These are phyloP conservation scores for Bimuria novae-zelandiae DNA, from an alignment of 2,329 filamentous ascomycete species.

Conservation along the genomic window DNA sequence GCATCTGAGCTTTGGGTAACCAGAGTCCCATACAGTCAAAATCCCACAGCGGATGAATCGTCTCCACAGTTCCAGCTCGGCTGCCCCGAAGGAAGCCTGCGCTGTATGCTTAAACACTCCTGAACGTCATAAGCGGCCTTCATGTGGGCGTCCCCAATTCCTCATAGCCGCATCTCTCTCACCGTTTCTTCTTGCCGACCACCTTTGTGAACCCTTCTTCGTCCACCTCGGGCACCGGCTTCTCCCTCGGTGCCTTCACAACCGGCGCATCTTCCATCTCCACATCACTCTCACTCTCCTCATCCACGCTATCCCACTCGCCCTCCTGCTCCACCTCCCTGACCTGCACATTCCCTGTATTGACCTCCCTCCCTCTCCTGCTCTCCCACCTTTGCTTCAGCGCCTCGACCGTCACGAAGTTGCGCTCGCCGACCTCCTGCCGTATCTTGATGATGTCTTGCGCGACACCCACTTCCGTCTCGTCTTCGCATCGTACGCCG, in stretches of 20 bases:
- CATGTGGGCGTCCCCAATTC: background rate
- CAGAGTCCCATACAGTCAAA: too few species aligned
- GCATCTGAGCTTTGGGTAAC: too few species aligned
- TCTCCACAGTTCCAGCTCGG: too few species aligned
- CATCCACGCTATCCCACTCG: slow-evolving; percentile 51
- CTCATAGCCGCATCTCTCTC: slow-evolving; percentile 12
- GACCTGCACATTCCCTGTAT: slow-evolving; percentile 49
- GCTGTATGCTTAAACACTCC: background rate
- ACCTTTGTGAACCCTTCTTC: slow-evolving; percentile 51
- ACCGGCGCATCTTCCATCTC: slow-evolving; percentile 45
- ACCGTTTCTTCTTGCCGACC: slow-evolving; percentile 46
- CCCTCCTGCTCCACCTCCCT: slow-evolving; percentile 62
- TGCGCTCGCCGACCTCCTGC: slow-evolving; percentile 66
- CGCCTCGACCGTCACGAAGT: slow-evolving; percentile 66
- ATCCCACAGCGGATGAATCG: too few species aligned
- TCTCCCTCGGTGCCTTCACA: slow-evolving; percentile 38
- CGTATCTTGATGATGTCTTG: slow-evolving; percentile 71
- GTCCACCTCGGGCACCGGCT: slow-evolving; percentile 45
- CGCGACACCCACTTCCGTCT: slow-evolving; percentile 76
- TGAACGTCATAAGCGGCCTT: background rate
- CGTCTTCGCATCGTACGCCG: slow-evolving; percentile 89
- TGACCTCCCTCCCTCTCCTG: slow-evolving; percentile 63
- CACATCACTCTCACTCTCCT: slow-evolving; percentile 56
- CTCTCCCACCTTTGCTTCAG: slow-evolving; percentile 68
- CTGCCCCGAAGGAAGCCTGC: too few species aligned